A percentile compares a stretch with the other conserved stretches of the same genome.
Evolutionary conservation across 257 asterid genomes (phyloP).

Genomic region (Solanum lycopersicoides): DNA sequence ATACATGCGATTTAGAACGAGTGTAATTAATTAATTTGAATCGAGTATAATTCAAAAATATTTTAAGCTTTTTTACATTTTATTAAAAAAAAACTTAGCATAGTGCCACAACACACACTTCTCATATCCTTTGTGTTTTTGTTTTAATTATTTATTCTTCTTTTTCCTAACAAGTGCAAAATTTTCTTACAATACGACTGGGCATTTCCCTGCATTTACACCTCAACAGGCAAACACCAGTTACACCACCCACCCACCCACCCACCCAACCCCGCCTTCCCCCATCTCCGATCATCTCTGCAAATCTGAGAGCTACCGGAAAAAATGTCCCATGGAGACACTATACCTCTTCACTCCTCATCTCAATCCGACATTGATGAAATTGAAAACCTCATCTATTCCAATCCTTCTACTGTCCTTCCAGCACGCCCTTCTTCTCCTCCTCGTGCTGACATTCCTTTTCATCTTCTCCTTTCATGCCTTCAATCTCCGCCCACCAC

Average conservation of each 20-base stretch:
- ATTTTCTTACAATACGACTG: neutral
- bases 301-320: neutral
- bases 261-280: neutral
- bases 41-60: too few relatives aligned
- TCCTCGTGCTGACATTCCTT: constrained; percentile 71
- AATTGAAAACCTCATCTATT: constrained; percentile 87
- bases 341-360: constrained; percentile 67
- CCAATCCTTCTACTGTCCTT: constrained; percentile 54
- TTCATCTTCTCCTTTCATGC: constrained; percentile 37
- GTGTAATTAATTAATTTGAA: too few relatives aligned
- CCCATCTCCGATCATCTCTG: neutral
- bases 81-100: too few relatives aligned
- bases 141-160: neutral
- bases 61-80: too few relatives aligned
- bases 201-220: neutral
- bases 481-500: constrained; percentile 34
- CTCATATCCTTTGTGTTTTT: too few relatives aligned
- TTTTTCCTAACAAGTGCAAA: neutral
- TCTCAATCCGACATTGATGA: constrained; percentile 97
- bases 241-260: neutral
- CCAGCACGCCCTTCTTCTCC: constrained; percentile 81
- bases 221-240: neutral
- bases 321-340: constrained; percentile 62
- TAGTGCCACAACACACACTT: too few relatives aligned
- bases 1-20: too few relatives aligned